Evolutionary conservation across 2,329 filamentous ascomycete species (phyloP), one percentile per base, ranked within the genome.

Genomic region (Samsoniella hepiali): DNA sequence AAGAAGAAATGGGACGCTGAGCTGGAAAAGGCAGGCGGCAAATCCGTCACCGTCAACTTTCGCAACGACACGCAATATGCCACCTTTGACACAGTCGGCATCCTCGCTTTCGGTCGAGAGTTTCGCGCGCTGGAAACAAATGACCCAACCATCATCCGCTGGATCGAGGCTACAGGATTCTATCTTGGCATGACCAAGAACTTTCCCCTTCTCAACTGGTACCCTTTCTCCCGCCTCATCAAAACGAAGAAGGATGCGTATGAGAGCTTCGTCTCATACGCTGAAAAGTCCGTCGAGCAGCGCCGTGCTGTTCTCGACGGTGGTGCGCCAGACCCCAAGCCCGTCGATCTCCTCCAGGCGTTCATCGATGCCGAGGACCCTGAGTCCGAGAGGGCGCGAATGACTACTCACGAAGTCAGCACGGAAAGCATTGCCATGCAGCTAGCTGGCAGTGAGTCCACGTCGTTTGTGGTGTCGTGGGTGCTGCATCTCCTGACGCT

Each of bases 361-460:
- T 50, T 60, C 27, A 49, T 60, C 27, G 57, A 60, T 31, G 57
- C 57, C 29, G 57, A 60, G 44, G 57, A 60, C 45, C 57, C 57
- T 9, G 45, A 60, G 31, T 27, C 57, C 31, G 31, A 31, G 44
- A 49, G 38, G 29, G 57, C 40, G 13, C 57, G 27, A 17, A 60
- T 60, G 57, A 60, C 57, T 17, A 22, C 57, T 10, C 57, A 60
- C 57, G 42, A 60, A 36, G 57, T 60, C 29, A n/a, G 27, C 10
- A 60, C 57, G n/a, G 57, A 60, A 34, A 60, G 57, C 57, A 60
- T 60, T 45, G 57, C 57, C 42, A 60, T 60, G 57, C 57, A 60
- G 57, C 42, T 60, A 45, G 57, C 57, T 13, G 57, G 57, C 27
- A 60, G 57, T 42, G 57, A 60, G 44, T 60, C 57, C 5, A 60